Conservation (phyloP, 1,284 basidiomycete species). For the Malassezia dermatis region DNA sequence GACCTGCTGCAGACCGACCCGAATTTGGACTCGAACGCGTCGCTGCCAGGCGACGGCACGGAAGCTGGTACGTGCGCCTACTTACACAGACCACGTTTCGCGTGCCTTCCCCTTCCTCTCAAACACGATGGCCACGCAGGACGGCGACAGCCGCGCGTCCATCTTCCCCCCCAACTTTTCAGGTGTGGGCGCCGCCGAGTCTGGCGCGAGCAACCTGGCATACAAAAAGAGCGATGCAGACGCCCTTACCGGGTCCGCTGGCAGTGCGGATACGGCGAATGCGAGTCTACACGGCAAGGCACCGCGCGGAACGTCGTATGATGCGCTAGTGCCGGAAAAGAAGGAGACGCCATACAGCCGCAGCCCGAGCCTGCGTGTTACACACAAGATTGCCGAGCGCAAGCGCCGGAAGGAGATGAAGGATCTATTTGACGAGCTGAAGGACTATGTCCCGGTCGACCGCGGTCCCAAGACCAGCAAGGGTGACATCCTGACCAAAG, state of each 20-base stretch:
- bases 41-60: conserved; percentile 11
- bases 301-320: conserved; percentile 13
- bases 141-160: conserved; percentile 10
- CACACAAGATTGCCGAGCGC: conserved; percentile 45
- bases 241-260: not conserved
- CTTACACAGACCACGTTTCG: conserved; percentile 11
- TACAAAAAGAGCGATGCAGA: conserved; percentile 12
- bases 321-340: conserved; percentile 25
- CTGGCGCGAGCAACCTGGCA: not conserved
- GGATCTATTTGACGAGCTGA: conserved; percentile 44
- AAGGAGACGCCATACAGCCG: conserved; percentile 41
- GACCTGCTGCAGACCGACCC: conserved; percentile 17
- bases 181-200: not conserved
- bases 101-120: conserved; percentile 18
- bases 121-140: conserved; percentile 14
- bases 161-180: conserved; percentile 18
- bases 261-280: not conserved
- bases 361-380: conserved; percentile 39
- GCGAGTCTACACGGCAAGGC: conserved; percentile 12
- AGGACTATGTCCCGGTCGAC: conserved; percentile 41
- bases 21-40: conserved; percentile 16
- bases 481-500: conserved; percentile 43
- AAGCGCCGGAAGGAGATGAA: conserved; percentile 47
- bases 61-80: conserved; percentile 1
- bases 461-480: conserved; percentile 43